Evolutionary conservation across 2,329 filamentous ascomycete species (phyloP), one percentile per base, ranked within the genome.

Genomic region (Monilinia polystroma): DNA sequence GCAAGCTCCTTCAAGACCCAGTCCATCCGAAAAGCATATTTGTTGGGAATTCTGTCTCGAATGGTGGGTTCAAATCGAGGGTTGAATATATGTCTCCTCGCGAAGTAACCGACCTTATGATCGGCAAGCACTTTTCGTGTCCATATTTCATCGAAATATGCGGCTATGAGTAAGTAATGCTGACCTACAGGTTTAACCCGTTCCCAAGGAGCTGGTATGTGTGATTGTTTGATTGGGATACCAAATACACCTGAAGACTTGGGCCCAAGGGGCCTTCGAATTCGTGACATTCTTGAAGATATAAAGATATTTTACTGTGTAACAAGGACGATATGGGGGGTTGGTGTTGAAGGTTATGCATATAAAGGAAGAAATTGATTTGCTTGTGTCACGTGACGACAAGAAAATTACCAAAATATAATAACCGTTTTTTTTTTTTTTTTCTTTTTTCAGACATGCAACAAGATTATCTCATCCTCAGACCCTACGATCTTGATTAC

Each of bases 101-200:
- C 58, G 10, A 60, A n/a, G 5, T 51, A 18, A 7, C 45, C 58
- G 5, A 60, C 38, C n/a, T 26, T 60, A 18, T 60, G 45, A 60
- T 60, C 14, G 20, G 45, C 45, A 26, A 60, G 45, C 18, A 60
- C 58, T 51, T 60, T 51, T 38, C 12, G 58, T 12, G 58, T 60
- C 58, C 58, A 60, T 26, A 14, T 51, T 51, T 60, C 45, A 47
- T 60, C 58, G 58, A 60, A 60, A 51, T 60, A 60, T 38, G 58
- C 58, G 38, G 58, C 45, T 51, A 60, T 20, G 20, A 60, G 29
- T 11, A 51, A 26, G 23, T 60, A 16, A 2, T 60, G 45, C 45
- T 26, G 45, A 51, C 58, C 49, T 23, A 35, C 29, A 18, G 12
- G 20, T 18, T 18, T 35, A 26, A 10, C 45, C 26, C 29, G 43